Conservation (phyloP, 371 early-diverging fungal species). For the Mucor irregularis region DNA sequence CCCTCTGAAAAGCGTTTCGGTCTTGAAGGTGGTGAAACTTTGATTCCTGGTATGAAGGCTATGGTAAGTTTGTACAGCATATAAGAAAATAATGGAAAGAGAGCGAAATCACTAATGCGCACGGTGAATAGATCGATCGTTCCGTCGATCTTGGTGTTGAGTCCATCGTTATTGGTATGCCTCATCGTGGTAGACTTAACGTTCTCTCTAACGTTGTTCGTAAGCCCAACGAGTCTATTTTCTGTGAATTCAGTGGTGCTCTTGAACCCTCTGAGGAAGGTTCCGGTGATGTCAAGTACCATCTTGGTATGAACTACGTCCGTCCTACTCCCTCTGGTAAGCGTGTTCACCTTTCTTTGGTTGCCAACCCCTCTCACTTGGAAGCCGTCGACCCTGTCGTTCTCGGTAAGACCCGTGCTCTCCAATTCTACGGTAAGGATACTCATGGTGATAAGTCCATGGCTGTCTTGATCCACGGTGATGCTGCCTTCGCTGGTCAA, state of each 20-base stretch:
- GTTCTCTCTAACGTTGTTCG: slow-evolving; percentile 97
- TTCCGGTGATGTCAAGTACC: slow-evolving; percentile 98
- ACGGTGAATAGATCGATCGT: slow-evolving; percentile 86
- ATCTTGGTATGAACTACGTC: slow-evolving; percentile 95
- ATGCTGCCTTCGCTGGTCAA: slow-evolving; percentile 97
- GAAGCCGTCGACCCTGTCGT: slow-evolving; percentile 98
- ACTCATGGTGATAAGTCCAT: slow-evolving; percentile 77
- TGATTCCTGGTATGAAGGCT: slow-evolving; percentile 98
- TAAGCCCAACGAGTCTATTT: slow-evolving; percentile 97
- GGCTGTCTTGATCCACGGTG: slow-evolving; percentile 95
- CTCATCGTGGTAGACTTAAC: slow-evolving; percentile 97
- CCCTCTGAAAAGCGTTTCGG: slow-evolving; percentile 97
- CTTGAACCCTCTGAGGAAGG: slow-evolving; percentile 83
- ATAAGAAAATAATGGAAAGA: neutral
- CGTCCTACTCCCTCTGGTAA: slow-evolving; percentile 95
- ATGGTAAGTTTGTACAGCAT: slow-evolving; percentile 59
- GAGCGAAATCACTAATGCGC: neutral
- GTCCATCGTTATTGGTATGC: slow-evolving; percentile 96
- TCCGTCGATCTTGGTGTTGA: slow-evolving; percentile 93
- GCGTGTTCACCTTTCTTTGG: slow-evolving; percentile 93
- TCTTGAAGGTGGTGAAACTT: slow-evolving; percentile 94
- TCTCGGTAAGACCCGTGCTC: slow-evolving; percentile 93
- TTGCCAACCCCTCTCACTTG: slow-evolving; percentile 97
- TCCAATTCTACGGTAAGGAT: slow-evolving; percentile 92
- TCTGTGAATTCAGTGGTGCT: slow-evolving; percentile 91